Percentiles rank a stretch among this genome's conserved stretches.
phyloP scores from a whole-genome alignment of 345 rosid species.

The Eucalyptus microcorys region DNA sequence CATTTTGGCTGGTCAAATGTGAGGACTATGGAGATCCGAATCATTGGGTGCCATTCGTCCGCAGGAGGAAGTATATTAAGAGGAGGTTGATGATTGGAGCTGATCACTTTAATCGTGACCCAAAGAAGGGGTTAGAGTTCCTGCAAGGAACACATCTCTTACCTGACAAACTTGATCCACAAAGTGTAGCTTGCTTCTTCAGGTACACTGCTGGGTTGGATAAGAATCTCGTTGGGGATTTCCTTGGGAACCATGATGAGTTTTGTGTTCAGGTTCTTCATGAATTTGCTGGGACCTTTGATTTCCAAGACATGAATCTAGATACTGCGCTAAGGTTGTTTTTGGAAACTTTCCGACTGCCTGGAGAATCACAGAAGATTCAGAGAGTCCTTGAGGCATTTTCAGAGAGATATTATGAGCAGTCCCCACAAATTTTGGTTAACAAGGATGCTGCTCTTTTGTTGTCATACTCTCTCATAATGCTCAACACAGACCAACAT shows the following conservation, averaged over 20 bases:
- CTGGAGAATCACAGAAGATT: conserved; percentile 98
- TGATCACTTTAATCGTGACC: conserved; percentile 98
- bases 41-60: conserved; percentile 92
- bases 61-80: conserved; percentile 84
- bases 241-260: conserved; percentile 95
- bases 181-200: conserved; percentile 98
- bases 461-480: conserved; percentile 85
- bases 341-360: conserved; percentile 90
- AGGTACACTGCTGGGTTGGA: conserved; percentile 95
- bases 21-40: conserved; percentile 68
- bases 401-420: conserved; percentile 95
- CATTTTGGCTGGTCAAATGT: conserved; percentile 98
- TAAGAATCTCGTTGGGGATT: conserved; percentile 98
- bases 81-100: conserved; percentile 99
- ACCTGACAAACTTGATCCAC: conserved; percentile 98
- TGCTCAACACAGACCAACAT: conserved; percentile 98
- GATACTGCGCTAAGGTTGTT: conserved; percentile 92
- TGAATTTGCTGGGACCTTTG: conserved; percentile 98
- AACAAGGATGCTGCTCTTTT: conserved; percentile 97
- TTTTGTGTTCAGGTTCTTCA: conserved; percentile 98
- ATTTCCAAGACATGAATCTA: conserved; percentile 91
- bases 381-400: conserved; percentile 98
- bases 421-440: conserved; percentile 77
- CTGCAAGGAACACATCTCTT: conserved; percentile 98
- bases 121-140: conserved; percentile 95